Evolutionary conservation across 2,329 filamentous ascomycete genomes (phyloP).

Genomic region (Stagonosporopsis vannaccii): DNA sequence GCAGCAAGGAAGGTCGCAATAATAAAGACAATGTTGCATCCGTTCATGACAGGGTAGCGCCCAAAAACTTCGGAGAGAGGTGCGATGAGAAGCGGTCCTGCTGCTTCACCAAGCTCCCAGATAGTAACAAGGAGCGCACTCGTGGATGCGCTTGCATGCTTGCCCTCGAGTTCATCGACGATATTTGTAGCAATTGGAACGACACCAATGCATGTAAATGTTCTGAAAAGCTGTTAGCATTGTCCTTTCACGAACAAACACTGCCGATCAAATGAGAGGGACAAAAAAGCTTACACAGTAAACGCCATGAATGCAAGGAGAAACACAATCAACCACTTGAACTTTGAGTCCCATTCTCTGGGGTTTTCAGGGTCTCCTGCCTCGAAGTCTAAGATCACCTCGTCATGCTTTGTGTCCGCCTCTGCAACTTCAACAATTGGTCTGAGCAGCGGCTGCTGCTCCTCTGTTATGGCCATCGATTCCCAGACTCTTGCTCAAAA

Average conservation of each 20-base stretch:
- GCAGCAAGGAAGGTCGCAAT: conserved; percentile 51
- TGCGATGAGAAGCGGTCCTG: conserved; percentile 44
- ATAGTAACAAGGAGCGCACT: conserved; percentile 46
- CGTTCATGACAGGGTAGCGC: conserved; percentile 43
- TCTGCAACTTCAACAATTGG: conserved; percentile 29
- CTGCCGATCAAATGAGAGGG: neutral
- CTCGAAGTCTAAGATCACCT: conserved; percentile 40
- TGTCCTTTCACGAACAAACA: neutral
- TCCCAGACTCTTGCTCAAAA: conserved; percentile 2
- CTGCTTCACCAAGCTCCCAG: conserved; percentile 48
- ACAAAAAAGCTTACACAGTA: conserved; percentile 37
- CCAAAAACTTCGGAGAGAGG: conserved; percentile 46
- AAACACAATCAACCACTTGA: conserved; percentile 44
- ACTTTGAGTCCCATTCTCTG: conserved; percentile 39
- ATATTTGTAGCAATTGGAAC: conserved; percentile 44
- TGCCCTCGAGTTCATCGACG: conserved; percentile 41
- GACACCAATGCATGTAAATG: conserved; percentile 50
- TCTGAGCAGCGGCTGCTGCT: conserved; percentile 42
- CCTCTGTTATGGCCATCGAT: conserved; percentile 31
- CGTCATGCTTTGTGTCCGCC: conserved; percentile 25
- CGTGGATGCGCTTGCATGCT: conserved; percentile 31
- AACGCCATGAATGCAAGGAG: conserved; percentile 46
- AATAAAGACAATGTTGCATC: conserved; percentile 56
- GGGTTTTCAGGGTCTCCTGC: conserved; percentile 41
- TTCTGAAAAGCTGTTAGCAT: conserved; percentile 32